Conservation (phyloP, 179 eudicot species). For the Silene coronaria region DNA sequence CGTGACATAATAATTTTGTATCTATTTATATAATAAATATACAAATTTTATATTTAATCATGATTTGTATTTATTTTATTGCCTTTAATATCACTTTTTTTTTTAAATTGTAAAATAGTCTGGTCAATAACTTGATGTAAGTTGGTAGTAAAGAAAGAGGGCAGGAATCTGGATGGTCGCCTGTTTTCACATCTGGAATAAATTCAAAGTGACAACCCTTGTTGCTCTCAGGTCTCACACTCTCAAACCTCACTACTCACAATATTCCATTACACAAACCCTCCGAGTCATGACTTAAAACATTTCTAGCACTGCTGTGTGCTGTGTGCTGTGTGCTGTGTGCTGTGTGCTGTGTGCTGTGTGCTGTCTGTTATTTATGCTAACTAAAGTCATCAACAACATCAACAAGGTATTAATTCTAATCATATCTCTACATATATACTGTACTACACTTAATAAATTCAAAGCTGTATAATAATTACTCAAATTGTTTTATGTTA, state of each 20-base stretch:
- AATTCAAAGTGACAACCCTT: background rate
- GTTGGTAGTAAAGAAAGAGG: background rate
- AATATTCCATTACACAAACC: slow-evolving; percentile 1
- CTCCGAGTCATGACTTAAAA: no score
- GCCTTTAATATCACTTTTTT: no score
- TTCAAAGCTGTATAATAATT: no score
- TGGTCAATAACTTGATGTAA: background rate
- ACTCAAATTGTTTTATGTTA: no score
- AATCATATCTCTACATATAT: background rate
- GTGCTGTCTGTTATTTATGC: no score
- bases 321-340: no score
- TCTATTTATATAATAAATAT: no score
- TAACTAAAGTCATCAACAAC: background rate
- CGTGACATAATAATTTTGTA: no score
- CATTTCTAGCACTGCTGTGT: background rate
- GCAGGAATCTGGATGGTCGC: slow-evolving; percentile 23
- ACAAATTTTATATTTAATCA: no score
- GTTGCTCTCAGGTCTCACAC: background rate
- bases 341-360: no score
- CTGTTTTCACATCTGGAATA: slow-evolving; percentile 25
- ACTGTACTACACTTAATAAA: background rate
- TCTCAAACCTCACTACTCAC: background rate
- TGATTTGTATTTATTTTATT: no score
- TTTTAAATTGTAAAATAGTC: no score
- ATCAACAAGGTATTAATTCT: slow-evolving; percentile 6